Base-by-base conservation (phyloP, 345 rosid genomes). In the Pugionium dolabratum region DNA sequence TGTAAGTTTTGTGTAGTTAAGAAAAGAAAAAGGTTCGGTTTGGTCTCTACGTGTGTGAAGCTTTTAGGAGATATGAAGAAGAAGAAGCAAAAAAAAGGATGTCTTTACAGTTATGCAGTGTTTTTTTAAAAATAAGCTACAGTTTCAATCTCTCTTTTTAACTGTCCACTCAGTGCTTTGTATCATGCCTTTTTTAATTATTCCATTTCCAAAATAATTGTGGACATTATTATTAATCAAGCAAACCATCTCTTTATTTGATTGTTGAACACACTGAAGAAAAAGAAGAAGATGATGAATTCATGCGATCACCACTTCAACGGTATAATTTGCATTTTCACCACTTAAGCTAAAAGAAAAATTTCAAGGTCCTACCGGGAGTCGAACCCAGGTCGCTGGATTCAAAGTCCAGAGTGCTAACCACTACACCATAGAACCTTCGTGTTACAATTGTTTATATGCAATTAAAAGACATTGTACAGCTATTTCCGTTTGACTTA, bases 331-430 rank as follows among this genome's bases (percentile, higher is more conserved):
- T 46, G 7, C n/a, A 7, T 28, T 48, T 27, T 2, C 9, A 28
- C 9, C 37, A 35, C 7, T 34, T 2, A 35, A 18, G 18, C 18
- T 18, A 18, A 18, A 11, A 43, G 2, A 45, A 25, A 35, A 61
- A 29, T 7, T 2, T 34, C 5, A 88, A 18, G 90, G 87, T 84
- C 95, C 88, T 81, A 87, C 87, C 87, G 91, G 91, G 88, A 88
- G 80, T 88, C 96, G 89, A 91, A 82, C 93, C 91, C 91, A 85
- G 91, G 91, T 86, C 90, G 83, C 91, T 82, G 82, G 94, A 86
- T 91, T 86, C 95, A 84, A 88, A 85, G 87, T 86, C 88, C 94
- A 84, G 85, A 84, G 90, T 88, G 94, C 97, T 88, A 85, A 88
- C 96, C 91, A 83, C 90, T 81, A 86, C 92, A 89, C 96, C 98